Evolutionary conservation across 1,139 yeast genomes (phyloP).

Genomic region (Zhuliangozyma blackwelliae): DNA sequence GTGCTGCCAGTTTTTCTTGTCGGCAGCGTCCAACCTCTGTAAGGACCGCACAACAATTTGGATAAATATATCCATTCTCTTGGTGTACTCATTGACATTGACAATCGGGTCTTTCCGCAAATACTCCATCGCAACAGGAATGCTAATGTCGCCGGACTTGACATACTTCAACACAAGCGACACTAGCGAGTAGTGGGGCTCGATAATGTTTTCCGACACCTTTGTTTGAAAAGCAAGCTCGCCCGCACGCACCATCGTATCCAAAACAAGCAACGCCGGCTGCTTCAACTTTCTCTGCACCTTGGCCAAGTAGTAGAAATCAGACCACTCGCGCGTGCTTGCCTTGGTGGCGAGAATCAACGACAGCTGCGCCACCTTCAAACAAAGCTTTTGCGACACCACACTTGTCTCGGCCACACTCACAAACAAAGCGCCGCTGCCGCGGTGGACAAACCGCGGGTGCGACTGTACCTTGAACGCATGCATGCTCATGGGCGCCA

Average conservation of each 20-base stretch:
- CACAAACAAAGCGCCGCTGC: constrained; percentile 18
- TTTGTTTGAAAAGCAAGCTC: constrained; percentile 19
- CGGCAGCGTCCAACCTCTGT: constrained; percentile 44
- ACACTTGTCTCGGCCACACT: constrained; percentile 19
- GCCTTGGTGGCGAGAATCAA: constrained; percentile 42
- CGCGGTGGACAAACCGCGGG: constrained; percentile 32
- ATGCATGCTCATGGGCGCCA: constrained; percentile 65
- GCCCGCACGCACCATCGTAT: constrained; percentile 34
- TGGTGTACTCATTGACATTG: constrained; percentile 12
- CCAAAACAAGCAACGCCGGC: constrained; percentile 27
- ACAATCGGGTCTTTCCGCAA: constrained; percentile 34
- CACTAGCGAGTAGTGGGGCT: constrained; percentile 69
- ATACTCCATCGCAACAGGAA: constrained; percentile 32
- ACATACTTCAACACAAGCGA: constrained; percentile 58
- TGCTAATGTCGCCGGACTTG: constrained; percentile 25
- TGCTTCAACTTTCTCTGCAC: constrained; percentile 47
- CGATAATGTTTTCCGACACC: constrained; percentile 53
- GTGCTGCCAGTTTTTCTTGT: constrained; percentile 91
- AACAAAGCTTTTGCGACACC: constrained; percentile 23
- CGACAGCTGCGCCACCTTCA: constrained; percentile 34
- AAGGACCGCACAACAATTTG: constrained; percentile 26
- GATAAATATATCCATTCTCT: constrained; percentile 12
- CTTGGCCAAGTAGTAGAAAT: constrained; percentile 57
- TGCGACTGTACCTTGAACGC: constrained; percentile 41
- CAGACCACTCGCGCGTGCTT: constrained; percentile 56